These are phyloP conservation scores for Hanseniaspora pseudoguilliermondii DNA, from an alignment of 805 yeast species.

Conservation along the genomic window DNA sequence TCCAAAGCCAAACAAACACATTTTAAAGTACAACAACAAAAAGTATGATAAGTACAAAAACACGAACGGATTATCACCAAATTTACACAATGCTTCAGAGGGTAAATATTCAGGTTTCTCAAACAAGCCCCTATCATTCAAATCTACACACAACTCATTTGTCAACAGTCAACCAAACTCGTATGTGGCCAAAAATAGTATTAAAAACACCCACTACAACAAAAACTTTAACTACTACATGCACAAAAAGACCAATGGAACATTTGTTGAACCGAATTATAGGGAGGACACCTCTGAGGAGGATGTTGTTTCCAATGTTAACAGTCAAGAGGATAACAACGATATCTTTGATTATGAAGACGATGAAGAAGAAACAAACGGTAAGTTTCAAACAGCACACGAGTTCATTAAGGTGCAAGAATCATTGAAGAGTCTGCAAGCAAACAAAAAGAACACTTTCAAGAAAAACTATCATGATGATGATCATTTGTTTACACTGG, in stretches of 20 bases:
- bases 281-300: not conserved
- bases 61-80: not conserved
- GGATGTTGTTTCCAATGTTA: constrained; percentile 1
- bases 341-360: constrained; percentile 2
- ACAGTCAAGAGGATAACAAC: constrained; percentile 11
- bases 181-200: not conserved
- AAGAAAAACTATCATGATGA: constrained; percentile 15
- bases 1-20: constrained; percentile 43
- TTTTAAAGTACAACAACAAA: constrained; percentile 30
- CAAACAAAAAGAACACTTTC: not conserved
- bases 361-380: constrained; percentile 17
- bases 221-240: constrained; percentile 7
- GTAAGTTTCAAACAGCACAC: constrained; percentile 8
- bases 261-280: not conserved
- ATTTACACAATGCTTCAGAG: not conserved
- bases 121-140: not conserved
- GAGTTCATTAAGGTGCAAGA: constrained; percentile 7
- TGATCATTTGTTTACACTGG: constrained; percentile 26
- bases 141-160: not conserved
- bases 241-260: not conserved
- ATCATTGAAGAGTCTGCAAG: not conserved
- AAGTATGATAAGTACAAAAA: not conserved
- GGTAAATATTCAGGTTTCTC: not conserved
- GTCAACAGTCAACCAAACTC: not conserved
- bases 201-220: constrained; percentile 18